A percentile compares a stretch with the other conserved stretches of the same genome.
These are phyloP conservation scores for Chenopodium berlandieri DNA, from an alignment of 148 eudicot species.

Conservation along the genomic window DNA sequence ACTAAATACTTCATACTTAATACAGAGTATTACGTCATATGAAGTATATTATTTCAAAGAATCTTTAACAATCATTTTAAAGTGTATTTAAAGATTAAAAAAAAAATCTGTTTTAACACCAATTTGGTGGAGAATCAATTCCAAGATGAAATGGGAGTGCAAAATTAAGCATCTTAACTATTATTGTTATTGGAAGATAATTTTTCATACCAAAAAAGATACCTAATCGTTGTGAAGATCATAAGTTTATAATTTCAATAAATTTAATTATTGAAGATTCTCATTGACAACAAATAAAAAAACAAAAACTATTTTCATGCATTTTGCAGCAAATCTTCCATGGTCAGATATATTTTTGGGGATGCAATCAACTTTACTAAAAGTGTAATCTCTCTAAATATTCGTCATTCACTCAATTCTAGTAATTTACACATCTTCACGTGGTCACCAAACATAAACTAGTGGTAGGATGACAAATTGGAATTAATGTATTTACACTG, in stretches of 20 bases:
- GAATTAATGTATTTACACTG: too few relatives aligned
- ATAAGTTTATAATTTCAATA: slow-evolving; percentile 10
- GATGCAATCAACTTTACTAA: slow-evolving; percentile 7
- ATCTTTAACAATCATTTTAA: too few relatives aligned
- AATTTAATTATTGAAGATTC: slow-evolving; percentile 13
- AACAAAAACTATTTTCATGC: neutral
- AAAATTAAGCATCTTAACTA: neutral
- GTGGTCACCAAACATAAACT: slow-evolving; percentile 3
- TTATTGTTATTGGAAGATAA: neutral
- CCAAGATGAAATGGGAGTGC: neutral
- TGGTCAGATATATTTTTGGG: slow-evolving; percentile 2
- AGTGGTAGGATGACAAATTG: neutral
- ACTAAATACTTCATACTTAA: too few relatives aligned
- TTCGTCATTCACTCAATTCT: slow-evolving; percentile 15
- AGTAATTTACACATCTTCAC: neutral
- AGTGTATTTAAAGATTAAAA: too few relatives aligned
- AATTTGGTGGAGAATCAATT: neutral
- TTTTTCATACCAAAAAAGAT: slow-evolving; percentile 8
- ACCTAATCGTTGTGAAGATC: neutral
- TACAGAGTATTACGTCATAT: too few relatives aligned
- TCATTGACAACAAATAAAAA: neutral
- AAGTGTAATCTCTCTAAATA: slow-evolving; percentile 16
- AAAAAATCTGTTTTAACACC: too few relatives aligned
- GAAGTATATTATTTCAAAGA: too few relatives aligned
- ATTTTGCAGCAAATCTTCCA: slow-evolving; percentile 18